Percentiles rank a stretch among this genome's conserved stretches.
These are phyloP conservation scores for Cicer cuneatum DNA, from an alignment of 306 rosid genomes.

Conservation along the genomic window DNA sequence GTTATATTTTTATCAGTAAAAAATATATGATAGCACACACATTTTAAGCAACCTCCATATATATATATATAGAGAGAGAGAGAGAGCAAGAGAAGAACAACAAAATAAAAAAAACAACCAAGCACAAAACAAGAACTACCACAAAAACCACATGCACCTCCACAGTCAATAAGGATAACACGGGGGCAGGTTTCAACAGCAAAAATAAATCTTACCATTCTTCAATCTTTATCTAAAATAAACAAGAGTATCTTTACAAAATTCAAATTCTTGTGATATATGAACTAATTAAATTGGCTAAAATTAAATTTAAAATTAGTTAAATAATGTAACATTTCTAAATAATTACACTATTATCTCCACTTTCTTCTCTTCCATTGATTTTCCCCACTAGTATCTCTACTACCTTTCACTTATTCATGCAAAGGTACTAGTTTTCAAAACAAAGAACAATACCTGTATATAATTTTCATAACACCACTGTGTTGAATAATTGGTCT, in stretches of 20 bases:
- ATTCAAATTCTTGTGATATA: neutral
- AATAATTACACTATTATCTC: conserved; percentile 10
- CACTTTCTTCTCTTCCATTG: conserved; percentile 9
- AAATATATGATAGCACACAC: neutral
- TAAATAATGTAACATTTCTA: conserved; percentile 16
- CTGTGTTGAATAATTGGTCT: conserved; percentile 92
- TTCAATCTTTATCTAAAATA: conserved; percentile 21
- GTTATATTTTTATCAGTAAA: neutral
- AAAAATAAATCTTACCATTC: neutral
- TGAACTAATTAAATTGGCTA: conserved; percentile 25
- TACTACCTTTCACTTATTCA: neutral
- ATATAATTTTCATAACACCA: conserved; percentile 96
- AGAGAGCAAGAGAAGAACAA: conserved; percentile 10
- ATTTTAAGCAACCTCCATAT: neutral
- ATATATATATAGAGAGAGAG: neutral
- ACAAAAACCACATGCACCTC: conserved; percentile 16
- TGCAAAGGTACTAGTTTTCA: neutral
- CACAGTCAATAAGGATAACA: neutral
- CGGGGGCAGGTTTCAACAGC: neutral
- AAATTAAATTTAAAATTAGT: conserved; percentile 5
- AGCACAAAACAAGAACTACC: conserved; percentile 13
- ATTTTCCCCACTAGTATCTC: neutral
- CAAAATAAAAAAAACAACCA: neutral
- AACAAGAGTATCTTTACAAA: neutral
- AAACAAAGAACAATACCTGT: conserved; percentile 61